phyloP scores from a whole-genome alignment of 2,329 filamentous ascomycete genomes.

The Knoxdaviesia capensis region DNA sequence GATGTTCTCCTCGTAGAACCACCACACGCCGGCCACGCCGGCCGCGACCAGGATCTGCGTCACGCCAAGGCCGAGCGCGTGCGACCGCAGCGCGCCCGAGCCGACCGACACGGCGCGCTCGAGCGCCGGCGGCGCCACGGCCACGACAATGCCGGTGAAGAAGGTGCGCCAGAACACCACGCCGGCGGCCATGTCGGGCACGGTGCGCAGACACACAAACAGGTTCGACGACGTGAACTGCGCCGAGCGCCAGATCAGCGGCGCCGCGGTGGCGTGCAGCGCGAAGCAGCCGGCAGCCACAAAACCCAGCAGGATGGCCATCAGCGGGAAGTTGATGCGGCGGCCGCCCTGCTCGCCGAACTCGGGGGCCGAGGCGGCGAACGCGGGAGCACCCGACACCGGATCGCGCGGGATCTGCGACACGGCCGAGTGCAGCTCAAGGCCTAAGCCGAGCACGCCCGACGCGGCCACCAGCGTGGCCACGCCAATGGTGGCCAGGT shows the following conservation, averaged over 20 bases:
- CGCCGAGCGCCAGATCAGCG: slow-evolving; percentile 24
- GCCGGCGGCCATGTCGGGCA: slow-evolving; percentile 25
- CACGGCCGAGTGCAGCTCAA: slow-evolving; percentile 13
- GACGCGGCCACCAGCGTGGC: slow-evolving; percentile 18
- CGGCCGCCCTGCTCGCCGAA: slow-evolving; percentile 10
- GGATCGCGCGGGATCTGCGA: neutral
- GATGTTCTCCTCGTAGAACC: slow-evolving; percentile 19
- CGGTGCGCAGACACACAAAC: slow-evolving; percentile 21
- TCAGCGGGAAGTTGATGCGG: slow-evolving; percentile 14
- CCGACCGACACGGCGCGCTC: slow-evolving; percentile 6
- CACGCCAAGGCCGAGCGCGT: slow-evolving; percentile 20
- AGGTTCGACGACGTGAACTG: slow-evolving; percentile 27
- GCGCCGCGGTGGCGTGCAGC: slow-evolving; percentile 19
- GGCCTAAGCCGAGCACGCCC: slow-evolving; percentile 23
- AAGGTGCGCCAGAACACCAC: slow-evolving; percentile 20
- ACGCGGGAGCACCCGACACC: slow-evolving; percentile 8
- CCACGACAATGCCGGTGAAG: slow-evolving; percentile 20
- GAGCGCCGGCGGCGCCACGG: slow-evolving; percentile 19
- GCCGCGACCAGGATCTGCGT: slow-evolving; percentile 19
- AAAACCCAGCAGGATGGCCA: slow-evolving; percentile 25
- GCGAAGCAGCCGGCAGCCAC: slow-evolving; percentile 20
- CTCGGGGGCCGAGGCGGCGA: slow-evolving; percentile 10
- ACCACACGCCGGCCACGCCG: slow-evolving; percentile 16
- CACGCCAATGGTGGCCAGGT: slow-evolving; percentile 14
- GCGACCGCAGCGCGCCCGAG: slow-evolving; percentile 15